Percentiles rank a stretch among this genome's conserved stretches.
These are phyloP conservation scores for Wickerhamomyces mucosus DNA, from an alignment of 805 yeast species.

Conservation along the genomic window DNA sequence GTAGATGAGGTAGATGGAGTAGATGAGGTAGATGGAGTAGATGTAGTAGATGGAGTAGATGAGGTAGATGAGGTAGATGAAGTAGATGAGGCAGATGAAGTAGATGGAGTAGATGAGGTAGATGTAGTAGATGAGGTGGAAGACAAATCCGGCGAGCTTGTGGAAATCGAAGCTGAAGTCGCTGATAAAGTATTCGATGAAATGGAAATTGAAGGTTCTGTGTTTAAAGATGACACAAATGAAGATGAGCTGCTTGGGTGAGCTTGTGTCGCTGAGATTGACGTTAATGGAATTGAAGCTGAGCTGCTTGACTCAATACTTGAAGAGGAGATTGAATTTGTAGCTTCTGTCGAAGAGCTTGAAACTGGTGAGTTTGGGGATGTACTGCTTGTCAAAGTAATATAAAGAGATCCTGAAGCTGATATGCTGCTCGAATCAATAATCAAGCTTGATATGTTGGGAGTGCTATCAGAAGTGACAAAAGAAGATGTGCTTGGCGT, in stretches of 20 bases:
- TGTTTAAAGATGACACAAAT: neutral
- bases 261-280: neutral
- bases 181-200: neutral
- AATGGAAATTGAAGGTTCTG: neutral
- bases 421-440: no score
- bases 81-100: conserved; percentile 1
- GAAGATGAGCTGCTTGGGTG: neutral
- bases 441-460: no score
- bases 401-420: no score
- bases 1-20: conserved; percentile 4
- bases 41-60: conserved; percentile 3
- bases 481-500: no score
- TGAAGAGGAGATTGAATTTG: no score
- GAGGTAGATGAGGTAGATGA: neutral
- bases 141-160: no score
- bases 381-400: no score
- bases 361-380: no score
- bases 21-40: conserved; percentile 5
- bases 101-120: conserved; percentile 1
- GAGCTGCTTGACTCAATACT: no score
- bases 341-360: no score
- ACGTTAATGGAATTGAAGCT: neutral
- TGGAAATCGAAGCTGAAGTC: neutral
- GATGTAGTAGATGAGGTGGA: conserved; percentile 3
- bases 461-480: no score